Percentiles rank a stretch among this genome's conserved stretches.
Conservation (phyloP, 495 filamentous ascomycete genomes). For the Lasiosphaeriaceae sp. region DNA sequence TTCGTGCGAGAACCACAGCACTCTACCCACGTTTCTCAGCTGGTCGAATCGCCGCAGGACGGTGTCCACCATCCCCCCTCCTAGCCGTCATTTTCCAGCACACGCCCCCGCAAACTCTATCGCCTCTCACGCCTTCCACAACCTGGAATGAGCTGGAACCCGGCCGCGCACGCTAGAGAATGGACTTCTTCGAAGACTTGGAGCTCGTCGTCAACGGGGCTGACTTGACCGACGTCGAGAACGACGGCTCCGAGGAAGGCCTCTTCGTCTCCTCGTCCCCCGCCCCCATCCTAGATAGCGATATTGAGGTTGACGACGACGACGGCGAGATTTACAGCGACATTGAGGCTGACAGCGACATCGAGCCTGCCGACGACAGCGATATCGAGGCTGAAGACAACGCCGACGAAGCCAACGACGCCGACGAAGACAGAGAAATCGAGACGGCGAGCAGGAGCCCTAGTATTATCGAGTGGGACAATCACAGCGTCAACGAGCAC, state of each 20-base stretch:
- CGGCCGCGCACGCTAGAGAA: too few species aligned
- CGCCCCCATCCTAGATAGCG: not conserved
- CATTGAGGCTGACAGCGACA: not conserved
- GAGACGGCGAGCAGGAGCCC: not conserved
- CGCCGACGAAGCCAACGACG: not conserved
- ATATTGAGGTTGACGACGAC: not conserved
- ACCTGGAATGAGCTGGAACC: too few species aligned
- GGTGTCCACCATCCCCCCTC: too few species aligned
- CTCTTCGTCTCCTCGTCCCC: not conserved
- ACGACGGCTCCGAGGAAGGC: not conserved
- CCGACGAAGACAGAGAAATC: not conserved
- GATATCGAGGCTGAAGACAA: constrained; percentile 5
- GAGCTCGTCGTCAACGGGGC: not conserved
- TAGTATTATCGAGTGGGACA: not conserved
- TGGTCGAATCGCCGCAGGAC: too few species aligned
- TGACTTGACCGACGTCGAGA: not conserved
- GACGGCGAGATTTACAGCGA: constrained; percentile 6
- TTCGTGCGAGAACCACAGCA: too few species aligned
- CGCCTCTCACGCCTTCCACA: too few species aligned
- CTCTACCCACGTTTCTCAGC: too few species aligned
- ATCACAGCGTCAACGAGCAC: constrained; percentile 1
- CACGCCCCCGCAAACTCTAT: too few species aligned
- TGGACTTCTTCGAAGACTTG: not conserved
- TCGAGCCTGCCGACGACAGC: not conserved
- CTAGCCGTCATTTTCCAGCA: too few species aligned